These are phyloP conservation scores for Ogataea parapolymorpha DNA, from an alignment of 805 yeast genomes.

Conservation along the genomic window DNA sequence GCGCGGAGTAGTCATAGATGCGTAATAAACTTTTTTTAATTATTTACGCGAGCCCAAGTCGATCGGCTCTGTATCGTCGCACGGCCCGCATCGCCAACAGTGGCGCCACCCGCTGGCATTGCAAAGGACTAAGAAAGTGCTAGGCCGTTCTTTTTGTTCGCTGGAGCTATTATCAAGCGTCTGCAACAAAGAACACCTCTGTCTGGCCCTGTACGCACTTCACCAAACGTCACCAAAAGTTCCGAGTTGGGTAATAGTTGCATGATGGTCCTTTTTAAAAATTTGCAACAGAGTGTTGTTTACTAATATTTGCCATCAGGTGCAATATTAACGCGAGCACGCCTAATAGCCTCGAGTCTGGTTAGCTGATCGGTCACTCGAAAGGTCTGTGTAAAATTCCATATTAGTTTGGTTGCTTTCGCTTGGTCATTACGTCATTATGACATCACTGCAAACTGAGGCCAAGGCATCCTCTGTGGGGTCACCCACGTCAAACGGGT, in stretches of 20 bases:
- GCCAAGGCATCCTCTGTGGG: constrained; percentile 5
- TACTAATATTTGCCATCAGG: neutral
- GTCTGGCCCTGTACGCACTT: neutral
- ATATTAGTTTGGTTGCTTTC: constrained; percentile 1
- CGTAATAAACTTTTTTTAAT: neutral
- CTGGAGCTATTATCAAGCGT: neutral
- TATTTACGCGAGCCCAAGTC: neutral
- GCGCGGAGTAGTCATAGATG: constrained; percentile 8
- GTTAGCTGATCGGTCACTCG: neutral
- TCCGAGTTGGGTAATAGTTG: neutral
- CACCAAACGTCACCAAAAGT: neutral
- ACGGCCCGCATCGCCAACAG: neutral
- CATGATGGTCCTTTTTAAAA: neutral
- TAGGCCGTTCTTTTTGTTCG: neutral
- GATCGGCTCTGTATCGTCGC: neutral
- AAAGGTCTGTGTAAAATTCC: neutral
- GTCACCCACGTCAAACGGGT: constrained; percentile 11
- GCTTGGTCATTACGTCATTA: constrained; percentile 8
- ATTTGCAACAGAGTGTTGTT: neutral
- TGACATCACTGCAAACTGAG: constrained; percentile 20
- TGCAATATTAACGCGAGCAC: neutral
- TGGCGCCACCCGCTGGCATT: neutral
- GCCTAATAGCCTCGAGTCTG: neutral
- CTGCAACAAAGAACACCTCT: neutral
- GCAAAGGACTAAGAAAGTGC: neutral